Base-by-base conservation (phyloP, 176 grass and related monocot genomes). In the Oryza glaberrima region DNA sequence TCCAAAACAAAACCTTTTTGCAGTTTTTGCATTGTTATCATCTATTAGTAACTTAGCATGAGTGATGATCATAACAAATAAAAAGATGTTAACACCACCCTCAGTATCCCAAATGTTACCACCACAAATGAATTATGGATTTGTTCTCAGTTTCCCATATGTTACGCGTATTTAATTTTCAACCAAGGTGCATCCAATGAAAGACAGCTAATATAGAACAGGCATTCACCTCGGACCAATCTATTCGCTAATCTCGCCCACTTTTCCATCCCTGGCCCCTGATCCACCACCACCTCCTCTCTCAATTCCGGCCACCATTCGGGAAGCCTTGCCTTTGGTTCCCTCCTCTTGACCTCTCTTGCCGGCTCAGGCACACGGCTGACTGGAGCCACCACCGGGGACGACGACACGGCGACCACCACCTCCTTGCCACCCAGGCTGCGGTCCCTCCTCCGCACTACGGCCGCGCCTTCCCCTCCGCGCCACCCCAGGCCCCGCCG, bases 351-450 rank as follows among this genome's bases (percentile, higher is more conserved):
- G 40, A 64, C 60, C 70, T 65, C 79, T 81, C 67, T 88, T 25
- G 56, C 78, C 4, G 71, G 75, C 19, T 83, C 79, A 3, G 83
- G 25, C 70, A 88, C 75, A 54, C 23, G 87, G 74, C 65, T 90
- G 23, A 22, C 67, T n/a, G 60, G 77, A 81, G 84, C 48, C 11
- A 49, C 32, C 17, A n/a, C 47, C n/a, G 75, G 77, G 1, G 68
- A 80, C 17, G 54, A 20, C 19, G 75, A 77, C 12, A 87, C 74
- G 26, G 85, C 88, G 0, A 92, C 93, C 70, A 94, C 88, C 49
- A 94, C 93, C 79, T 92, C 93, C 40, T 89, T 92, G 58, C 93
- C 88, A 7, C 88, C 93, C 14, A 94, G 70, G 85, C 93, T 92
- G 30, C 93, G 85, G 77, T 94, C 93, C 85, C 93, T 81, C 67